phyloP scores from a whole-genome alignment of 805 yeast species.

The Maudiozyma turicensis region DNA sequence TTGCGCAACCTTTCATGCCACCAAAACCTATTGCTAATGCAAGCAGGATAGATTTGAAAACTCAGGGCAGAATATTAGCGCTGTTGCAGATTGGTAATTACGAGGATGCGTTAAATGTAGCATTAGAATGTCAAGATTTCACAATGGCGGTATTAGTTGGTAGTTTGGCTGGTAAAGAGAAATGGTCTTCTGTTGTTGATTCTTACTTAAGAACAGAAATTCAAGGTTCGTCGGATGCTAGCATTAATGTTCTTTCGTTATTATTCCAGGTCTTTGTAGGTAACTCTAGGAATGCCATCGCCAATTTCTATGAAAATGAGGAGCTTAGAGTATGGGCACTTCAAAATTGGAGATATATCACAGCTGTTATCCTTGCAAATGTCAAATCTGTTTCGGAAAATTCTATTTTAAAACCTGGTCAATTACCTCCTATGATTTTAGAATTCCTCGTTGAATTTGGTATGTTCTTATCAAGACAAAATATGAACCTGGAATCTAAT shows the following conservation, averaged over 20 bases:
- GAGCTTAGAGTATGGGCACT: constrained; percentile 40
- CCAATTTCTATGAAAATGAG: constrained; percentile 35
- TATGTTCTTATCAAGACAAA: constrained; percentile 33
- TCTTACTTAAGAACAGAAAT: constrained; percentile 44
- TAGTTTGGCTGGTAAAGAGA: constrained; percentile 50
- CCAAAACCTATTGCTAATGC: constrained; percentile 27
- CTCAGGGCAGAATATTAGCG: constrained; percentile 25
- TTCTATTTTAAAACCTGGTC: neutral
- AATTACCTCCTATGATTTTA: constrained; percentile 21
- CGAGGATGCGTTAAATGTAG: constrained; percentile 52
- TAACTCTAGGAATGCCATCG: constrained; percentile 42
- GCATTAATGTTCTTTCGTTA: constrained; percentile 37
- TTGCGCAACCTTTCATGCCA: constrained; percentile 15
- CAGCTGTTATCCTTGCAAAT: constrained; percentile 34
- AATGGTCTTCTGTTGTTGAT: constrained; percentile 48
- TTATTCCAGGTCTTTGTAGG: constrained; percentile 60
- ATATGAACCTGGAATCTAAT: constrained; percentile 32
- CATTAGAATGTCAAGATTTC: constrained; percentile 61
- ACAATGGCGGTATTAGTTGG: constrained; percentile 68
- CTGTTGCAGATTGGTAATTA: constrained; percentile 53
- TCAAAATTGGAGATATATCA: constrained; percentile 42
- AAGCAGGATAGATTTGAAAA: constrained; percentile 30
- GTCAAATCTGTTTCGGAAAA: neutral
- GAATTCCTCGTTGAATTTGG: constrained; percentile 46
- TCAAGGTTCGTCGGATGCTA: constrained; percentile 27